These are phyloP conservation scores for Geum urbanum DNA, from an alignment of 306 rosid genomes.

Conservation along the genomic window DNA sequence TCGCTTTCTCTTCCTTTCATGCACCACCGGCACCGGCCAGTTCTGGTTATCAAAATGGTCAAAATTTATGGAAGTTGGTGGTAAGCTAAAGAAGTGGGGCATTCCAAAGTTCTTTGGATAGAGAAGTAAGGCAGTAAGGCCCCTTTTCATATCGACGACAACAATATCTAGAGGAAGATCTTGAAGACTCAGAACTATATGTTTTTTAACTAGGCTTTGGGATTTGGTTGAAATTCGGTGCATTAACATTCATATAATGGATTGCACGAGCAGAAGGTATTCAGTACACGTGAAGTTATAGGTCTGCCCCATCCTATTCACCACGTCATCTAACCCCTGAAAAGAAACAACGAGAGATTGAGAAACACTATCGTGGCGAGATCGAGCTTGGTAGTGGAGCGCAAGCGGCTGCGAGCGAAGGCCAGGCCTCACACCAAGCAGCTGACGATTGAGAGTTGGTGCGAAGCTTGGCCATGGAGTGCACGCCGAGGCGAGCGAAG, in stretches of 20 bases:
- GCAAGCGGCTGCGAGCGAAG: too few species aligned
- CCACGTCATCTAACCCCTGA: too few species aligned
- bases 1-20: slow-evolving; percentile 19
- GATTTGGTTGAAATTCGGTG: slow-evolving; percentile 1
- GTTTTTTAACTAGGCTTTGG: slow-evolving; percentile 3
- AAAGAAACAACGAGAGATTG: too few species aligned
- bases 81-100: slow-evolving; percentile 11
- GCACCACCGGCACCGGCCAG: slow-evolving; percentile 37
- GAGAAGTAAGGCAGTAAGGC: background rate
- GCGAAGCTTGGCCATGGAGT: too few species aligned
- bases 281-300: too few species aligned
- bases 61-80: slow-evolving; percentile 27
- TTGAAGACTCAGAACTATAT: slow-evolving; percentile 4
- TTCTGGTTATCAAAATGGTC: slow-evolving; percentile 16
- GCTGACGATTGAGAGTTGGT: too few species aligned
- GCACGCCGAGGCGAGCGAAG: too few species aligned
- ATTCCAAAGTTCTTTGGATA: slow-evolving; percentile 24
- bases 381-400: too few species aligned
- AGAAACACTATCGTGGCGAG: too few species aligned
- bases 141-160: slow-evolving; percentile 1
- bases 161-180: slow-evolving; percentile 10
- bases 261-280: slow-evolving; percentile 16
- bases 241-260: background rate
- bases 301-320: too few species aligned
- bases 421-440: too few species aligned